phyloP scores from a whole-genome alignment of 2,329 filamentous ascomycete species.

The Aschersonia sp. region DNA sequence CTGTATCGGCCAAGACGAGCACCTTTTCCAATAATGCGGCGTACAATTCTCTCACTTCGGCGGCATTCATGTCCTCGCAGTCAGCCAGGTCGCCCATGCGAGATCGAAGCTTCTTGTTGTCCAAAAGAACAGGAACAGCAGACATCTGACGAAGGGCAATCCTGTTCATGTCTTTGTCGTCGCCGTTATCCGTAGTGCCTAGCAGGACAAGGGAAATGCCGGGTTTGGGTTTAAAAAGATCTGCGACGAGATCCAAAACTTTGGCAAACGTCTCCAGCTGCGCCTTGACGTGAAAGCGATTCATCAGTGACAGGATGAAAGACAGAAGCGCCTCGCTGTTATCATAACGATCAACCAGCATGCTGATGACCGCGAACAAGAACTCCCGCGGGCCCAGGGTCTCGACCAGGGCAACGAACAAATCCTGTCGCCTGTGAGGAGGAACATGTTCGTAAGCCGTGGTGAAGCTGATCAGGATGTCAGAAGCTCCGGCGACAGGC shows the following conservation, averaged over 20 bases:
- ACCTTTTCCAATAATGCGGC: conserved; percentile 53
- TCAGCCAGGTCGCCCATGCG: conserved; percentile 44
- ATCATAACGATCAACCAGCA: conserved; percentile 83
- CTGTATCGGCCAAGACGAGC: conserved; percentile 48
- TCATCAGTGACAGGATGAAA: conserved; percentile 65
- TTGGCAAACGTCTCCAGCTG: conserved; percentile 69
- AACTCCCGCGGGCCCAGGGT: conserved; percentile 80
- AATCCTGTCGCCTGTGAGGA: conserved; percentile 62
- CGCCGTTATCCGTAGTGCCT: conserved; percentile 33
- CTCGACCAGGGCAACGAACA: conserved; percentile 75
- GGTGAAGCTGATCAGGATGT: conserved; percentile 88
- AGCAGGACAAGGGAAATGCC: conserved; percentile 60
- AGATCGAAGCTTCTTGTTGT: conserved; percentile 39
- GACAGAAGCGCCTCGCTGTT: conserved; percentile 57
- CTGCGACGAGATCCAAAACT: conserved; percentile 59
- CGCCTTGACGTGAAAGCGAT: conserved; percentile 56
- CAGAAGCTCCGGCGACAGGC: conserved; percentile 67
- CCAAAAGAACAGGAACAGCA: conserved; percentile 42
- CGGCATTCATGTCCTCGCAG: conserved; percentile 49
- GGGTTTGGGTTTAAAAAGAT: conserved; percentile 64
- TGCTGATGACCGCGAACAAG: conserved; percentile 72
- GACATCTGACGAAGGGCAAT: conserved; percentile 40
- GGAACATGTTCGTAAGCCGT: conserved; percentile 95
- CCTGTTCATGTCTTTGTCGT: conserved; percentile 32
- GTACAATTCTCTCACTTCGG: conserved; percentile 55